These are phyloP conservation scores for Silene coronaria DNA, from an alignment of 179 eudicot genomes.

Conservation along the genomic window DNA sequence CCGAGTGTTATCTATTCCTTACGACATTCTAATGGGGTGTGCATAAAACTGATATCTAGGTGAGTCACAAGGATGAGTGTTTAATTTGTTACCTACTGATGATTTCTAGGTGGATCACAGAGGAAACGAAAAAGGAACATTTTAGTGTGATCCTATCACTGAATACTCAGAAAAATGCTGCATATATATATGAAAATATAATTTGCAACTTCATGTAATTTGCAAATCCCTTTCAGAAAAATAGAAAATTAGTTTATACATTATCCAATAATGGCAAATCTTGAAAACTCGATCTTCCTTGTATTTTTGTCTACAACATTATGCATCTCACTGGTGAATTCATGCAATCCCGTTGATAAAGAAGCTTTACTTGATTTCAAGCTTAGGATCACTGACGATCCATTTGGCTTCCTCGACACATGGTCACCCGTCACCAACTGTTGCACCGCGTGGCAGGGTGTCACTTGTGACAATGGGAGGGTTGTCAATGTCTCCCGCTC, in stretches of 20 bases:
- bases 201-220: too few species aligned
- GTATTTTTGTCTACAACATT: not conserved
- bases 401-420: not conserved
- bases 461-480: not conserved
- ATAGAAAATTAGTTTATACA: not conserved
- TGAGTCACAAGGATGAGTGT: too few species aligned
- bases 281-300: not conserved
- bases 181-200: too few species aligned
- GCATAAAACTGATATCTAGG: too few species aligned
- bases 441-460: not conserved
- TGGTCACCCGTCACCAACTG: not conserved
- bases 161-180: too few species aligned
- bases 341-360: not conserved
- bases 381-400: not conserved
- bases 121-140: too few species aligned
- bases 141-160: too few species aligned
- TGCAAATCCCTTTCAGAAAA: too few species aligned
- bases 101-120: too few species aligned
- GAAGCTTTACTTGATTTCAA: not conserved
- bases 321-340: not conserved
- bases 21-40: too few species aligned
- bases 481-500: not conserved
- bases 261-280: not conserved
- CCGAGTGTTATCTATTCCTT: too few species aligned
- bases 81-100: too few species aligned